Percentiles rank a stretch among this genome's conserved stretches.
phyloP scores from a whole-genome alignment of 768 basidiomycete species.

The Collybia sordida region DNA sequence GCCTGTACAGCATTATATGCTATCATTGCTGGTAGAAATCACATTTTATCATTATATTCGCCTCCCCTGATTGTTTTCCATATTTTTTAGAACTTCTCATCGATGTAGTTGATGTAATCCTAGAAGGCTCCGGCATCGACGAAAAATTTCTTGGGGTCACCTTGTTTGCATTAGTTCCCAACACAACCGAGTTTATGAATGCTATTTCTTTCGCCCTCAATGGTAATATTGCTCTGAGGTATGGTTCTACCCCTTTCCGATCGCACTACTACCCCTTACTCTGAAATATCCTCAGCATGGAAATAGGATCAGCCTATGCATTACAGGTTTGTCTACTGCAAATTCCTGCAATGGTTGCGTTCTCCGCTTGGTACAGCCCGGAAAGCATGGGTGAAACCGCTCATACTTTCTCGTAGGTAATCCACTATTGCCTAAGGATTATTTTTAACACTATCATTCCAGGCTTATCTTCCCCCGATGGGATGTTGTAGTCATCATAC shows the following conservation, averaged over 20 bases:
- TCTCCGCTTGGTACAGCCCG: constrained; percentile 93
- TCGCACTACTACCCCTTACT: background rate
- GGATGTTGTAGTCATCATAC: constrained; percentile 93
- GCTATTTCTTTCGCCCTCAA: constrained; percentile 97
- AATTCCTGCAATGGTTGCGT: constrained; percentile 98
- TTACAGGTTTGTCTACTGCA: constrained; percentile 97
- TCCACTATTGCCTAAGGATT: background rate
- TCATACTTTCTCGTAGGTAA: constrained; percentile 88
- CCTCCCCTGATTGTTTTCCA: background rate
- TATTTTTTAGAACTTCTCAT: constrained; percentile 77
- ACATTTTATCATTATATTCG: constrained; percentile 20
- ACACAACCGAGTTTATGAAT: constrained; percentile 99
- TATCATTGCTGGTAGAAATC: constrained; percentile 77
- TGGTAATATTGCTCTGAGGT: constrained; percentile 96
- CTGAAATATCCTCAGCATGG: constrained; percentile 68
- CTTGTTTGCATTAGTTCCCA: constrained; percentile 95
- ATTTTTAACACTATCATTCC: constrained; percentile 6
- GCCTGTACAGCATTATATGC: constrained; percentile 93
- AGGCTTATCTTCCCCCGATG: constrained; percentile 98
- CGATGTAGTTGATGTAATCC: constrained; percentile 92
- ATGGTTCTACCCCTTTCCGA: constrained; percentile 1
- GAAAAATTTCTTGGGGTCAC: constrained; percentile 98
- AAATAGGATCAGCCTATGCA: constrained; percentile 98
- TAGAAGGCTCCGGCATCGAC: constrained; percentile 88
- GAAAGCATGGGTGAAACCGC: constrained; percentile 83